Evolutionary conservation across 441 rosid species (phyloP).

Genomic region (Arabidopsis lyrata): DNA sequence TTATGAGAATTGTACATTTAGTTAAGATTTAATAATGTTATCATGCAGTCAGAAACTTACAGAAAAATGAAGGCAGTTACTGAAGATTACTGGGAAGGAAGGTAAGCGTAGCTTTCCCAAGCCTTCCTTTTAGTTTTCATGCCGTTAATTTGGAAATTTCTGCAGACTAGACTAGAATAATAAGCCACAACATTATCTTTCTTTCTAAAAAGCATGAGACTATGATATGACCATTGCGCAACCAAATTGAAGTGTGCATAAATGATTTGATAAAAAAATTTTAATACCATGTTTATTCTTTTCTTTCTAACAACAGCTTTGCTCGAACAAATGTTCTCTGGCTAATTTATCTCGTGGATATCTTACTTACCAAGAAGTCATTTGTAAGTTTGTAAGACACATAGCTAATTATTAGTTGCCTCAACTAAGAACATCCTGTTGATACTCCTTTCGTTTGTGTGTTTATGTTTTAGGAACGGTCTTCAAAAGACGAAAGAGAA

Average conservation of each 20-base stretch:
- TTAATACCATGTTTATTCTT: conserved; percentile 13
- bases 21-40: conserved; percentile 17
- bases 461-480: conserved; percentile 57
- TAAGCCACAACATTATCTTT: background rate
- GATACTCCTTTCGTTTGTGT: conserved; percentile 11
- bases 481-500: conserved; percentile 71
- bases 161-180: conserved; percentile 8
- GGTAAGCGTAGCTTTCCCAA: conserved; percentile 51
- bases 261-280: conserved; percentile 16
- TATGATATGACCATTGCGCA: background rate
- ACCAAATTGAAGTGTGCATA: conserved; percentile 4
- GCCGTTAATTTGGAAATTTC: background rate
- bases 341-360: conserved; percentile 87
- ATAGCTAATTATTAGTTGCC: conserved; percentile 8
- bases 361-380: conserved; percentile 81
- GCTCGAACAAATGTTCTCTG: conserved; percentile 94
- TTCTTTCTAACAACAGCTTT: conserved; percentile 58
- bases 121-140: background rate
- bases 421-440: conserved; percentile 8
- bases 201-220: conserved; percentile 13
- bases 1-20: background rate
- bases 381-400: conserved; percentile 64
- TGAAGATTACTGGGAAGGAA: conserved; percentile 89
- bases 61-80: conserved; percentile 84
- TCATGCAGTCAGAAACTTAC: conserved; percentile 88